Evolutionary conservation across 2,329 filamentous ascomycete species (phyloP).

Genomic region (Biscogniauxia sp.): DNA sequence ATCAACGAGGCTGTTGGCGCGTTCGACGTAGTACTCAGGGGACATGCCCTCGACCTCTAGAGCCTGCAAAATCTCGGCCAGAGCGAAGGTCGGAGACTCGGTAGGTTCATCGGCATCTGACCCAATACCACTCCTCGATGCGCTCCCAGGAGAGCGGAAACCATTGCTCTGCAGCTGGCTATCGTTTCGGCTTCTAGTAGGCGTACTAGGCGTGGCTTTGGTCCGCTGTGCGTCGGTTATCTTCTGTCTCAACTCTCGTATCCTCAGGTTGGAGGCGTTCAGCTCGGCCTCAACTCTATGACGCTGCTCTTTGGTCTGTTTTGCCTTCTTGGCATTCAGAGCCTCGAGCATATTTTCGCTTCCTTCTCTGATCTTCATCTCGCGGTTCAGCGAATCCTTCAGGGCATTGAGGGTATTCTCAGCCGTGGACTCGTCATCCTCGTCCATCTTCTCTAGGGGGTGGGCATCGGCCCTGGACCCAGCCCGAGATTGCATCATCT

Average conservation of each 20-base stretch:
- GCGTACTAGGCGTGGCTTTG: conserved; percentile 47
- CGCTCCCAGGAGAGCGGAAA: conserved; percentile 57
- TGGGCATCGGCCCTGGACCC: conserved; percentile 55
- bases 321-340: conserved; percentile 88
- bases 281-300: conserved; percentile 81
- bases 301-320: conserved; percentile 87
- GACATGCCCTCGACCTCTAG: conserved; percentile 84
- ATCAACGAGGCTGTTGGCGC: conserved; percentile 89
- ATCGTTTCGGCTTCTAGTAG: conserved; percentile 52
- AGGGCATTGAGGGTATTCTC: conserved; percentile 75
- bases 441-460: conserved; percentile 58
- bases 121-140: conserved; percentile 52
- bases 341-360: conserved; percentile 98
- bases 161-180: conserved; percentile 44
- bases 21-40: conserved; percentile 91
- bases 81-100: conserved; percentile 88
- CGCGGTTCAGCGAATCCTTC: conserved; percentile 84
- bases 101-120: conserved; percentile 66
- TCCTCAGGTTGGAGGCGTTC: conserved; percentile 77
- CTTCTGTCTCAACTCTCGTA: conserved; percentile 58
- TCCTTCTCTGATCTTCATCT: conserved; percentile 96
- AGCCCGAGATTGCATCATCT: conserved; percentile 63
- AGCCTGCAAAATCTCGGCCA: conserved; percentile 86
- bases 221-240: conserved; percentile 59
- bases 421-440: conserved; percentile 55